phyloP scores from a whole-genome alignment of 148 eudicot species.

The Diospyros kaki region DNA sequence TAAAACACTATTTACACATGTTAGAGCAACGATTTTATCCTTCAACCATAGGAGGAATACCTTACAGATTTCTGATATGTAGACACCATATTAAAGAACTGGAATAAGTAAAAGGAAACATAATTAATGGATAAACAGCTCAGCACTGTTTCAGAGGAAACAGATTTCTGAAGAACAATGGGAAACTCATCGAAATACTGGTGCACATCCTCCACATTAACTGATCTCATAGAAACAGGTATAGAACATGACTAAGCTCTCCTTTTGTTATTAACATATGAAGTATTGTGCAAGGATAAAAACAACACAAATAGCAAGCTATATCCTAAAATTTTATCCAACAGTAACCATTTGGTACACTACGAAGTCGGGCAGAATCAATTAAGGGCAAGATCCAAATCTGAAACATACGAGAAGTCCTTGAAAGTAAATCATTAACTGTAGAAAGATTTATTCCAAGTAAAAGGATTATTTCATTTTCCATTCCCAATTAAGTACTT shows the following conservation, averaged over 20 bases:
- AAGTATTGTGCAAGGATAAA: not conserved
- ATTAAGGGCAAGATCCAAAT: no score
- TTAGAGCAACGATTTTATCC: not conserved
- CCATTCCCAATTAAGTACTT: not conserved
- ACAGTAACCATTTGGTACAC: not conserved
- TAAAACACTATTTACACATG: not conserved
- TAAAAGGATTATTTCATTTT: not conserved
- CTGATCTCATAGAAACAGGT: no score
- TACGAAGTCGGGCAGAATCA: not conserved
- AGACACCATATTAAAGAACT: not conserved
- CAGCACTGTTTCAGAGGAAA: not conserved
- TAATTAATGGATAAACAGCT: not conserved
- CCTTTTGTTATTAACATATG: not conserved
- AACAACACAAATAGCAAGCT: not conserved
- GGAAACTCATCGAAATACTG: not conserved
- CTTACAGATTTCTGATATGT: not conserved
- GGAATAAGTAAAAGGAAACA: not conserved
- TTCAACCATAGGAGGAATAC: not conserved
- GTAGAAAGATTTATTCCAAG: not conserved
- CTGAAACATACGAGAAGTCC: no score
- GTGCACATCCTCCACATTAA: not conserved
- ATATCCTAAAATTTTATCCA: not conserved
- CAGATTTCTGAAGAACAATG: not conserved
- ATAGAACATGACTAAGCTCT: not conserved
- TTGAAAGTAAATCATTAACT: no score